Evolutionary conservation across 2,329 filamentous ascomycete genomes (phyloP), one percentile per base, ranked within the genome.

Genomic region (Chrysoporthe puriensis): DNA sequence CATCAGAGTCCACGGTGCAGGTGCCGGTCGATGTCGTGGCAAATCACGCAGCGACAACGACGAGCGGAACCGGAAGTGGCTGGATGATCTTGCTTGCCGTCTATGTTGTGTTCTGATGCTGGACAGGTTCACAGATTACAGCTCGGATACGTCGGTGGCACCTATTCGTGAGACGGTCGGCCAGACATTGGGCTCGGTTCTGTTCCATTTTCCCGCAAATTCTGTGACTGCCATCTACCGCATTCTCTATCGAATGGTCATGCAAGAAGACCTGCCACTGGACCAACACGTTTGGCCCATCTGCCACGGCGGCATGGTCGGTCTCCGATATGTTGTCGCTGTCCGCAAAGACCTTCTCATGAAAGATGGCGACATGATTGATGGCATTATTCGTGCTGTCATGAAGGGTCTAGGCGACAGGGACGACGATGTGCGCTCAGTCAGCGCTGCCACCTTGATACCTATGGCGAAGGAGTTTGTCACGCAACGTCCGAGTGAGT

Each of bases 261-360:
- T 97, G 88, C 94, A 97, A 76, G 88, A 90, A 54, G 92, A 97
- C 72, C 82, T 96, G 32, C 87, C 89, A 48, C 82, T 94, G 34
- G 88, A 90, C 34, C 87, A 86, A 43, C 89, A 91, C 16, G 86
- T 94, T 42, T 99, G 96, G 96, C 93, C 97, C 69, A 92, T 97
- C 48, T 97, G 94, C 74, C 96, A 99, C 77, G 96, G 96, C 72
- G 96, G 96, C 70, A 99, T 99, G 96, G 94, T 98, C 59, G 96
- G 96, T 8, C 81, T 99, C 74, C 88, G 95, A 73, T 99, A 99
- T 75, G 88, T 99, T 59, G 96, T 99, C 42, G 96, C 96, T 9
- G 93, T 99, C 46, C 89, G 96, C 62, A 97, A 96, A 73, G 96
- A 98, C 76, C 82, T 99, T 3, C 86, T 99, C 6, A 86, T 98